Conservation (phyloP, 2,329 filamentous ascomycete species). For the Dactylonectria estremocensis region DNA sequence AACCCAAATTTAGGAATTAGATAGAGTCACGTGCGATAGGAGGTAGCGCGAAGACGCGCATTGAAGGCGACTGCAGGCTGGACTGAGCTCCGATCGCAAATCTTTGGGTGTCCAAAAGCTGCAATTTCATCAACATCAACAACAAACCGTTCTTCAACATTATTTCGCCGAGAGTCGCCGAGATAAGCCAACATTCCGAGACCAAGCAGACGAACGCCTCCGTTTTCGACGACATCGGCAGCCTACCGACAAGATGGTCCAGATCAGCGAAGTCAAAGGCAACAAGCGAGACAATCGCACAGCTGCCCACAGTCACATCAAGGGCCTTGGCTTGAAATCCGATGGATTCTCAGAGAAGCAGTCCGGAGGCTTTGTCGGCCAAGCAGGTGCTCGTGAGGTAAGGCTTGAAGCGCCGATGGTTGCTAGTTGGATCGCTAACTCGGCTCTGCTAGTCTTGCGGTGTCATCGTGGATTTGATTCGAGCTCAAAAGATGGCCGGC, state of each 20-base stretch:
- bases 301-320: constrained; percentile 97
- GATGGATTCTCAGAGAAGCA: constrained; percentile 90
- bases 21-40: constrained; percentile 48
- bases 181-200: constrained; percentile 23
- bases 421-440: constrained; percentile 35
- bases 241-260: constrained; percentile 76
- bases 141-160: constrained; percentile 17
- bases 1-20: constrained; percentile 4
- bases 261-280: constrained; percentile 95
- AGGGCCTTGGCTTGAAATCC: constrained; percentile 87
- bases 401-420: constrained; percentile 37
- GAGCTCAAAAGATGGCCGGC: constrained; percentile 97
- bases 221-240: constrained; percentile 37
- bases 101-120: constrained; percentile 50
- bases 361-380: constrained; percentile 89
- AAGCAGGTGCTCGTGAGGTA: constrained; percentile 90
- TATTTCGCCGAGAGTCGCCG: constrained; percentile 17
- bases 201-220: constrained; percentile 3
- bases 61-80: constrained; percentile 44
- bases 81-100: constrained; percentile 53
- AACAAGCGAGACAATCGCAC: constrained; percentile 96
- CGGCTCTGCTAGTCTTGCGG: constrained; percentile 81
- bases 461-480: constrained; percentile 95
- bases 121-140: constrained; percentile 18
- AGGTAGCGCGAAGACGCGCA: constrained; percentile 46